A percentile compares a stretch with the other conserved stretches of the same genome.
Conservation (phyloP, 2,329 filamentous ascomycete species). For the Teratosphaeria pseudoeucalypti region DNA sequence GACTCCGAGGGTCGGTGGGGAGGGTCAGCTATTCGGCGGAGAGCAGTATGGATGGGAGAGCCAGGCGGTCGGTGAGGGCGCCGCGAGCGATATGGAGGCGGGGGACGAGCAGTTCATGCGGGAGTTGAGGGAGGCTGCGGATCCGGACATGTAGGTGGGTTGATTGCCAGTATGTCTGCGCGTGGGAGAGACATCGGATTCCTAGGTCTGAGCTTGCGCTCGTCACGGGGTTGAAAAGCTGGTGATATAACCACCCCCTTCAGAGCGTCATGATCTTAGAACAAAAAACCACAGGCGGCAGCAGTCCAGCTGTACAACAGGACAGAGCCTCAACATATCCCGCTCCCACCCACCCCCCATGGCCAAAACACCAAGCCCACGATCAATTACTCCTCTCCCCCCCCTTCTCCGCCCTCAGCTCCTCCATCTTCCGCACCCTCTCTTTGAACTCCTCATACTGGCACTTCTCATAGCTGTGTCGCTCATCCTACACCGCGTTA, state of each 20-base stretch:
- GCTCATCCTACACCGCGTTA: constrained; percentile 59
- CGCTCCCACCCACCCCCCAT: too few relatives aligned
- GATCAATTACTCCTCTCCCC: constrained; percentile 72
- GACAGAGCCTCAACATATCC: not conserved
- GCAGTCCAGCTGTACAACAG: not conserved
- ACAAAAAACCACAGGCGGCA: not conserved
- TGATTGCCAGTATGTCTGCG: too few relatives aligned
- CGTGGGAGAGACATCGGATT: too few relatives aligned
- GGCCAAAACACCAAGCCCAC: not conserved
- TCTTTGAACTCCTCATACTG: constrained; percentile 99
- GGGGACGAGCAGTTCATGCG: not conserved
- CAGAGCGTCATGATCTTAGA: not conserved
- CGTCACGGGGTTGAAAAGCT: not conserved
- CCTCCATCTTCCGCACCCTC: constrained; percentile 96
- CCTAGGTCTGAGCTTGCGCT: not conserved
- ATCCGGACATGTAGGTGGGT: not conserved
- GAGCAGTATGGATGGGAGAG: not conserved
- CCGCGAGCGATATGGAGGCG: not conserved
- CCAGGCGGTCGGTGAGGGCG: too few relatives aligned
- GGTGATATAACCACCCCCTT: not conserved
- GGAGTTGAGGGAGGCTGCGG: not conserved
- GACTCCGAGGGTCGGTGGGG: not conserved
- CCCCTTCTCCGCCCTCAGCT: constrained; percentile 75
- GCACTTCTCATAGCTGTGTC: constrained; percentile 98
- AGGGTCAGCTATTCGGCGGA: not conserved